Evolutionary conservation across 2,329 filamentous ascomycete species (phyloP), one percentile per base, ranked within the genome.

Genomic region (Huntiella bhutanensis): DNA sequence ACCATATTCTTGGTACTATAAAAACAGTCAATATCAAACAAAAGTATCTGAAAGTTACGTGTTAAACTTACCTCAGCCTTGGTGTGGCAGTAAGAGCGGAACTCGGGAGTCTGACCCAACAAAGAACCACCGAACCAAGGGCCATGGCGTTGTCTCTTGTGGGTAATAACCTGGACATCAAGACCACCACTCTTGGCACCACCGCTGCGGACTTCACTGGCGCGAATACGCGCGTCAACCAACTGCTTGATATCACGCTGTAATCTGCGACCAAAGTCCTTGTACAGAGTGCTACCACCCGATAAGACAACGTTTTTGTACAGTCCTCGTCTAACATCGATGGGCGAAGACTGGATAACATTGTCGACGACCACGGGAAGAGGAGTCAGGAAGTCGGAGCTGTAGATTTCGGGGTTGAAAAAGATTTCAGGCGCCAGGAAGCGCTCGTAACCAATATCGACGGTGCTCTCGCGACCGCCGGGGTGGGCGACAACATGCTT

Each of bases 271-370:
- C 91, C 91, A 64, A 98, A 98, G 64, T 98, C 87, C 66, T 96
- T 95, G 75, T 96, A 98, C 51, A 98, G 69, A 16, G 91, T 98
- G 55, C 87, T 95, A 56, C 91, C 91, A 60, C 91, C 91, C 3
- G 88, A 96, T 34, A 98, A 71, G 33, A 98, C 91, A 65, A 98
- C 98, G 66, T 98, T 98, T 77, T 98, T 98, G 75, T 98, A 98
- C 34, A 98, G 72, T 37, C 91, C 91, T 65, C 91, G 78, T 58
- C 91, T 82, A 40, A 98, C 92, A 59, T 98, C 91, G 56, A 98
- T 98, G 37, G 91, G 91, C 33, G 88, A 94, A 48, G 86, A 88
- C 64, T 98, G 91, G 56, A 98, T 98, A 52, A 96, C 91, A 48
- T 81, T 82, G 59, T 98, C 91, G 51, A 98, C 92, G 43, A 98